phyloP scores from a whole-genome alignment of 2,329 filamentous ascomycete genomes.

The Neurospora sp. region DNA sequence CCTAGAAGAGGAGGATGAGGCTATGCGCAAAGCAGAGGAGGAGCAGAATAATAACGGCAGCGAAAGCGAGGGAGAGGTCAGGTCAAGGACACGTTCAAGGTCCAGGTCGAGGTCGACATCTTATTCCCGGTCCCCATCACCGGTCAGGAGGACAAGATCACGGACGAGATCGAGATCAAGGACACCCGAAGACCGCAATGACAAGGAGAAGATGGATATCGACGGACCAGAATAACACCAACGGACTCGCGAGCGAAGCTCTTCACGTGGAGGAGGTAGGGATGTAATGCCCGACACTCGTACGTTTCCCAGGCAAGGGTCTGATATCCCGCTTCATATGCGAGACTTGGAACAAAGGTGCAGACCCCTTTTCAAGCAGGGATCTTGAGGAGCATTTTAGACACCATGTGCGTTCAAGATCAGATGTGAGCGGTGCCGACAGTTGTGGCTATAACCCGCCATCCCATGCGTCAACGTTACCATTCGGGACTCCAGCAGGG shows the following conservation, averaged over 20 bases:
- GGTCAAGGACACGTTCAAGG: conserved; percentile 8
- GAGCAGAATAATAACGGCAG: conserved; percentile 14
- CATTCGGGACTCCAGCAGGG: not conserved
- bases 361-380: not conserved
- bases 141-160: not conserved
- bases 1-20: conserved; percentile 50
- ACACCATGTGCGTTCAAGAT: not conserved
- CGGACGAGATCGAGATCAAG: conserved; percentile 4
- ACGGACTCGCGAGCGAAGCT: conserved; percentile 6
- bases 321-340: not conserved
- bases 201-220: conserved; percentile 18
- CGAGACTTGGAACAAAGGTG: not conserved
- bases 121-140: not conserved
- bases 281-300: not conserved
- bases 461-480: not conserved
- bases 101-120: conserved; percentile 1
- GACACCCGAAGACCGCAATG: conserved; percentile 5
- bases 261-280: not conserved
- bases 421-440: not conserved
- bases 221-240: conserved; percentile 8
- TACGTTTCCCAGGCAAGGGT: not conserved
- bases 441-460: not conserved
- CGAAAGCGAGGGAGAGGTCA: conserved; percentile 21
- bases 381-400: not conserved
- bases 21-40: conserved; percentile 20